Percentiles rank a stretch among this genome's conserved stretches.
Evolutionary conservation across 2,329 filamentous ascomycete genomes (phyloP).

Genomic region (Canariomyces notabilis): DNA sequence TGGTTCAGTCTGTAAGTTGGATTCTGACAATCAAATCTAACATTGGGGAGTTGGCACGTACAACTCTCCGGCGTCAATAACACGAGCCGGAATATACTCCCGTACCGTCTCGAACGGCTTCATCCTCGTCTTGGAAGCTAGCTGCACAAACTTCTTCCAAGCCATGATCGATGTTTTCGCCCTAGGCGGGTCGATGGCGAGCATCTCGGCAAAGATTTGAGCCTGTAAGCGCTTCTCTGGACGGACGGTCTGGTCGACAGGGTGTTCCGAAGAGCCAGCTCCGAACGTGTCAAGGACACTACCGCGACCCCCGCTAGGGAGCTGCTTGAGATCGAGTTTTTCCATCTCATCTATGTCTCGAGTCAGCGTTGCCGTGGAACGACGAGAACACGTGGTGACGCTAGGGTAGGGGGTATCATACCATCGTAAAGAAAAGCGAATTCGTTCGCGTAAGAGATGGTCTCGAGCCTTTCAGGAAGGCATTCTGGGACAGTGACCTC

Average conservation of each 20-base stretch:
- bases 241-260: too few species aligned
- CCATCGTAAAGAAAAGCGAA: slow-evolving; percentile 38
- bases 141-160: slow-evolving; percentile 25
- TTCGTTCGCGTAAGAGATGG: slow-evolving; percentile 37
- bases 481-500: slow-evolving; percentile 33
- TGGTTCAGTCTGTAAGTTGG: too few species aligned
- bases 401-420: too few species aligned
- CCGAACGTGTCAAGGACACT: not conserved
- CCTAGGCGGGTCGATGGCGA: slow-evolving; percentile 24
- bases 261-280: too few species aligned
- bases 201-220: too few species aligned
- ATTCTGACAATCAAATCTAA: too few species aligned
- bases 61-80: slow-evolving; percentile 25
- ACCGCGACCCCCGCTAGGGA: not conserved
- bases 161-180: slow-evolving; percentile 25
- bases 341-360: not conserved
- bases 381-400: too few species aligned
- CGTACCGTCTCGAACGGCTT: slow-evolving; percentile 22
- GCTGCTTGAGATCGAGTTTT: not conserved
- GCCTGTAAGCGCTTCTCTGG: too few species aligned
- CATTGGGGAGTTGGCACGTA: not conserved
- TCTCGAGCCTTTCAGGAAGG: slow-evolving; percentile 35
- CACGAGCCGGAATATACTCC: slow-evolving; percentile 26
- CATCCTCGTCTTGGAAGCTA: slow-evolving; percentile 20
- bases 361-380: slow-evolving; percentile 4